Base-by-base conservation (phyloP, 352 stramenopile genomes). In the Globisporangium spinosum region DNA sequence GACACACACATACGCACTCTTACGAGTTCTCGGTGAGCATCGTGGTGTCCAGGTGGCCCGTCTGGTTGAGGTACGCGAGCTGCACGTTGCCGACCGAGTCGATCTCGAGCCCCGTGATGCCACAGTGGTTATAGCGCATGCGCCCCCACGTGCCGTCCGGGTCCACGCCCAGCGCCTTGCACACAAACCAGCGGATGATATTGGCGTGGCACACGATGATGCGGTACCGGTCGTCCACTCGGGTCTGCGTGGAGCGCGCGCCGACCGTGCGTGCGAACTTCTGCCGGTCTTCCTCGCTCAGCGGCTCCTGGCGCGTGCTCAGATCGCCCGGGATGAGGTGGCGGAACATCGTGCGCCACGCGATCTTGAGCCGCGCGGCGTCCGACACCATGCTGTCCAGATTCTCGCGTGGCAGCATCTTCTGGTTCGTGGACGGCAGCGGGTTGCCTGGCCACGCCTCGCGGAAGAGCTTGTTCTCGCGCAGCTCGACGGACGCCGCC, bases 361-460 rank as follows among this genome's bases (percentile, higher is more conserved):
- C 72, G 63, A 88, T 65, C 53, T 88, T 86, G 25, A 91, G 69
- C 2, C 83, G 79, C 64, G 83, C 80, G 47, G 77, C 85, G 57
- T 91, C 83, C 27, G 81, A 78, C 45, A 88, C 83, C 79, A 91
- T 91, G 69, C 84, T 90, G 69, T 90, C 83, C 51, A 89, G 68
- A 51, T 90, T 90, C 68, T 91, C 81, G 62, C 80, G 74, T 43
- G 80, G 67, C 56, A 91, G 64, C 70, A 85, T 73, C 77, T 88
- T 83, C 35, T 76, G 83, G 70, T 91, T 91, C 53, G 73, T 61
- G 51, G 83, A 81, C 34, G 83, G 83, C 66, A 91, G 61, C 27
- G 83, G 83, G 27, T 87, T 89, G 22, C 83, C 74, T 4, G 83
- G 83, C 83, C 83, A 91, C 23, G 79, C 83, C 40, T 91, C 83